phyloP scores from a whole-genome alignment of 495 filamentous ascomycete species.

The Letharia columbiana region DNA sequence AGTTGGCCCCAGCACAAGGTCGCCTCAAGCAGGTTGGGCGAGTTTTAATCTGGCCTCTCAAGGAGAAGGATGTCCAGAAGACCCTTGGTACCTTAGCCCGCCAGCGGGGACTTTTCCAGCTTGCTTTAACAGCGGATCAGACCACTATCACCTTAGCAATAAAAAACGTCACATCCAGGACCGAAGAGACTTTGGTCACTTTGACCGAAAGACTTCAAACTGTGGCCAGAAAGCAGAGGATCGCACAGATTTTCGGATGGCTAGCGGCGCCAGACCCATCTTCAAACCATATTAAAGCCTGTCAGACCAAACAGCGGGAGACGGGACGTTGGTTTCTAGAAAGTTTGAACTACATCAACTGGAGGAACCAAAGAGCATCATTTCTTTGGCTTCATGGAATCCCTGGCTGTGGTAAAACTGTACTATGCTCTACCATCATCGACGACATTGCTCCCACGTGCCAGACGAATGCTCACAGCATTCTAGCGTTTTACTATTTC shows the following conservation, averaged over 20 bases:
- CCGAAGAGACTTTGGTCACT: neutral
- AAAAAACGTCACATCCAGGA: neutral
- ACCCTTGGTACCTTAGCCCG: neutral
- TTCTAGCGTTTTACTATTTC: conserved; percentile 24
- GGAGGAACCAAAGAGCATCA: neutral
- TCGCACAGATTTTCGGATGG: neutral
- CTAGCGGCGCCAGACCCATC: neutral
- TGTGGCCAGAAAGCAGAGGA: neutral
- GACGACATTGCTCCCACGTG: neutral
- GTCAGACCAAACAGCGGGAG: neutral
- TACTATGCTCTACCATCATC: conserved; percentile 13
- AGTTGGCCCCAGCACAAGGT: neutral
- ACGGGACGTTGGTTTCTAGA: conserved; percentile 10
- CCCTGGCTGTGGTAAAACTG: conserved; percentile 13
- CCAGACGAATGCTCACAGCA: neutral
- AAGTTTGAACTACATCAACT: neutral
- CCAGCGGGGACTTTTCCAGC: neutral
- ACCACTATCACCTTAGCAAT: neutral
- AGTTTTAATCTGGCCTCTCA: neutral
- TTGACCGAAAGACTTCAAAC: neutral
- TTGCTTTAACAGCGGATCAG: neutral
- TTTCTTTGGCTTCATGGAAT: conserved; percentile 11
- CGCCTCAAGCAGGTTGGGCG: neutral
- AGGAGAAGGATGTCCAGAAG: neutral
- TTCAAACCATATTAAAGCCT: neutral